Base-by-base conservation (phyloP, 75 land plant species). In the Ceratopteris richardii region DNA sequence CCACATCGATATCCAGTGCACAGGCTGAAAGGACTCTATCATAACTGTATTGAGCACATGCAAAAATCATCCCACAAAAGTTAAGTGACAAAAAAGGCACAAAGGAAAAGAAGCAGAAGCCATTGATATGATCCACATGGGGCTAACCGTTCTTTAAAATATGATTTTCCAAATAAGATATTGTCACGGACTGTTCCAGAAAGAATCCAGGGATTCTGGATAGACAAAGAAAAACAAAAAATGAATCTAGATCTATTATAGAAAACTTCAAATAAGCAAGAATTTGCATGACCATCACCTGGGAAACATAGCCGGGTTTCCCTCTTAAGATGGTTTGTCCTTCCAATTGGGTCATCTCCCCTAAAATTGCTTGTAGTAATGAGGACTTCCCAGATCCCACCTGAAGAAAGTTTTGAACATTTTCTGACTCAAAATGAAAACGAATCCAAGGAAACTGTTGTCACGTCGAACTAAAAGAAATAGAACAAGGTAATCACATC, bases 311-410 rank as follows among this genome's bases (percentile, higher is more conserved):
- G 9, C 36, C 27, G n/a, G 12, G 9, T 37, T 54, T 54, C n/a
- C 67, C 52, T 24, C n/a, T 13, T 12, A 51, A 26, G 39, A 44
- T 50, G n/a, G 60, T 29, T n/a, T 46, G 10, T 26, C 70, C 78
- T 48, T 33, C 31, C 22, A 77, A 31, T 23, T 71, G 63, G 36
- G 57, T 56, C 80, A 80, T 89, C 62, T 93, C 98, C 47, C 87
- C 79, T 18, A 93, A 74, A 65, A 85, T 66, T 19, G 85, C 70
- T 65, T 69, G 69, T 36, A 89, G 58, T 31, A 93, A 52, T 18
- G 98, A 93, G 57, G 90, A 82, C 48, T 93, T 93, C 13, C 98
- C 96, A 12, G 85, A 73, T 56, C 90, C 96, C 61, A 89, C 70
- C 78, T 73, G n/a, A n/a, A n/a, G n/a, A n/a, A n/a, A n/a, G n/a